phyloP scores from a whole-genome alignment of 139 green algal species.

The Chlorella sp. region DNA sequence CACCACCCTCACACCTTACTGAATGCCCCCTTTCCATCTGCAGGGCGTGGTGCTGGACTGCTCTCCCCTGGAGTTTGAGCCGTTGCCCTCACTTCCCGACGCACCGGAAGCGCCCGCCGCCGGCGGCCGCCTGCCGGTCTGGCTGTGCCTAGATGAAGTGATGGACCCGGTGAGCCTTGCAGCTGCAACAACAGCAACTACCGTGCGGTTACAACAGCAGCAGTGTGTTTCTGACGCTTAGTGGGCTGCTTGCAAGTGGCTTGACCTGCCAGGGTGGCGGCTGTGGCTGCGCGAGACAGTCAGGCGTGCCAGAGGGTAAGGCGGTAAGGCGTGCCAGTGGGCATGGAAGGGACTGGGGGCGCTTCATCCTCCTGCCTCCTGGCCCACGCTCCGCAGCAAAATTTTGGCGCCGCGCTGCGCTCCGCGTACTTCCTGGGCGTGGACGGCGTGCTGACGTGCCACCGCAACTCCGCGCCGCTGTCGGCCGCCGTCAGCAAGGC shows the following conservation, averaged over 20 bases:
- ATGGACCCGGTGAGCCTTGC: not conserved
- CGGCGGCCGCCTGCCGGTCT: slow-evolving; percentile 62
- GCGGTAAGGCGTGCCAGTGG: no score
- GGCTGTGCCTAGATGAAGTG: slow-evolving; percentile 93
- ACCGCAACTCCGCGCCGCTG: slow-evolving; percentile 88
- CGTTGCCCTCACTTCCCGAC: slow-evolving; percentile 63
- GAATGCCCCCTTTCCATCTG: no score
- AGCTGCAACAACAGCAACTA: no score
- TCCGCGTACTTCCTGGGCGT: slow-evolving; percentile 89
- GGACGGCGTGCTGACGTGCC: slow-evolving; percentile 82
- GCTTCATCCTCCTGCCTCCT: no score
- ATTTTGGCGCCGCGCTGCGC: slow-evolving; percentile 91
- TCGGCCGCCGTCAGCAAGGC: slow-evolving; percentile 87
- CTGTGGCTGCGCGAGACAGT: no score
- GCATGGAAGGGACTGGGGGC: no score
- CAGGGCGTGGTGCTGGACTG: slow-evolving; percentile 79
- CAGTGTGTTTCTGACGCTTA: no score
- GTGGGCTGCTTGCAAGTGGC: no score
- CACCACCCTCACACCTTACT: no score
- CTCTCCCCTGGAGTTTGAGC: slow-evolving; percentile 66
- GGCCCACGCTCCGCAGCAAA: slow-evolving; percentile 75
- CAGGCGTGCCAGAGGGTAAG: no score
- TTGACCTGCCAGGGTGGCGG: no score
- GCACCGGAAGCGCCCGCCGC: slow-evolving; percentile 4
- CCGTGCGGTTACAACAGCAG: no score